Evolutionary conservation across 179 eudicot genomes (phyloP), one percentile per base, ranked within the genome.

Genomic region (Camellia oleifera): DNA sequence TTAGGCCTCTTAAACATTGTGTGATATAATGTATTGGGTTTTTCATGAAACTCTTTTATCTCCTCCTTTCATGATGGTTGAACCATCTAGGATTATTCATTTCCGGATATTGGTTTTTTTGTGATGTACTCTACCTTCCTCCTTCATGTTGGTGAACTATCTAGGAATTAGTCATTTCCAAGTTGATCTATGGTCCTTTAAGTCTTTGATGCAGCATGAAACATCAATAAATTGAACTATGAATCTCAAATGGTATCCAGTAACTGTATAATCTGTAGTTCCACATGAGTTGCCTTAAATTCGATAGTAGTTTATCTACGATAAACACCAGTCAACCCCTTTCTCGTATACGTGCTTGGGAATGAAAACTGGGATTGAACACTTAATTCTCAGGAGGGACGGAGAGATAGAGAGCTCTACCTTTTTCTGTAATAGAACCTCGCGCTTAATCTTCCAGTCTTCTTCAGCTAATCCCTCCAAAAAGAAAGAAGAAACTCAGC

Each of bases 361-460:
- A 26, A 26, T 26, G 32, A 26, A 26, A 26, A 17, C 20, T 15
- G 5, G 2, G 0, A 17, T 4, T 48, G 52, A 26, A 26, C 32
- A 4, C 52, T 48, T 56, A 11, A 61, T 26, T 4, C 6, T 4
- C 4, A 58, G 15, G 40, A 72, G 73, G 54, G 64, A 17, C 46
- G 23, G 78, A 61, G 75, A 78, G 69, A 60, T 54, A 67, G 62
- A 26, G 69, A 52, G 46, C 11, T 17, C 11, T 86, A 96, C 99
- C 95, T 86, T 91, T 76, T 96, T 96, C 88, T 94, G 83, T 1
- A 94, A 89, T 78, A 96, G 83, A 81, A 84, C 53, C 81, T 90
- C 89, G 14, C 98, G 86, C 84, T 96, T 96, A 14, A 80, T 89
- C 89, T 89, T 92, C 99, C 99, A 96, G 48, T 96, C 99, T 89